Evolutionary conservation across 768 basidiomycete species (phyloP), one percentile per base, ranked within the genome.

Genomic region (Amanita polypyramis): DNA sequence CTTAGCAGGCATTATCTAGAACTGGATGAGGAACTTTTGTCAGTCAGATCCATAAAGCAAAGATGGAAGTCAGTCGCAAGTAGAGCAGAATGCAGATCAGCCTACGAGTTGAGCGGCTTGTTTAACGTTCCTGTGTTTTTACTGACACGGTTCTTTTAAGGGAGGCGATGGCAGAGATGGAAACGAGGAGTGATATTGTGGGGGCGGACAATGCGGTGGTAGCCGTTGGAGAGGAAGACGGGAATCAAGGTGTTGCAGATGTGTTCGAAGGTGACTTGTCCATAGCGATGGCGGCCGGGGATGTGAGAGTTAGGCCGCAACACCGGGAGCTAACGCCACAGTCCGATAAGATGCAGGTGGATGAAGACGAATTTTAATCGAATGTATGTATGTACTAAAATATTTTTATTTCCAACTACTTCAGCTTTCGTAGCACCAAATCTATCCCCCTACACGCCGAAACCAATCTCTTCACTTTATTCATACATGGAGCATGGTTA

Each of bases 21-120:
- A 3, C 56, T 90, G 41, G 89, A 91, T 53, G 62, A 71, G 11
- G 77, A 79, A 43, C 67, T 89, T 66, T 60, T 87, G 1, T 69
- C 76, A 0, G 63, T 64, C 0, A 66, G 63, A 1, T 79, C 74
- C 12, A 64, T 64, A 51, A 64, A 68, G 51, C 80, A 86, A 59
- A 71, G 71, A 49, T 87, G 81, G 75, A 85, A 78, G 59, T 72
- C 66, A 17, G 45, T 65, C 1, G 65, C 62, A 29, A 66, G 74
- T 15, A 70, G 76, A 41, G 67, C 72, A 11, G 72, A 72, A n/a
- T 81, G 81, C 55, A 72, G 77, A 19, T 70, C 72, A 34, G 82
- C 83, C 2, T 89, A 71, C 56, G 62, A 69, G 84, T 83, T 34
- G 39, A 41, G 39, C 32, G n/a, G 10, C 12, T 10, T 39, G n/a